A percentile compares a stretch with the other conserved stretches of the same genome.
These are phyloP conservation scores for Trichoderma citrinoviride DNA, from an alignment of 2,329 filamentous ascomycete genomes.

Conservation along the genomic window DNA sequence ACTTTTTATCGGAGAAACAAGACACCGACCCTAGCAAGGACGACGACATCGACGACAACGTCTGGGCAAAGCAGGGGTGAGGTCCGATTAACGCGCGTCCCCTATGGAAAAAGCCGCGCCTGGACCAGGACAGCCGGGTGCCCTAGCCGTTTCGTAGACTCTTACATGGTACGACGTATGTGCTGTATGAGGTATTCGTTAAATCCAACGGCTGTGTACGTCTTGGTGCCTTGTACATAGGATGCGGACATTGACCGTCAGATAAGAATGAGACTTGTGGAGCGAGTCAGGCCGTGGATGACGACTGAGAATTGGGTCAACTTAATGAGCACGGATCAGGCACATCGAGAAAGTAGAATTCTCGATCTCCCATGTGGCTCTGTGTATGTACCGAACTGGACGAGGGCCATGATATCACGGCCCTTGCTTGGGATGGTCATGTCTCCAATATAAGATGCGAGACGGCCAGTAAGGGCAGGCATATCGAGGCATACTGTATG, in stretches of 20 bases:
- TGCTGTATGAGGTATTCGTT: neutral
- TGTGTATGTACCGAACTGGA: neutral
- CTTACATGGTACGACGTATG: neutral
- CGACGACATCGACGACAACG: neutral
- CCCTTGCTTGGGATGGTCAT: neutral
- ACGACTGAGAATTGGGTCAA: neutral
- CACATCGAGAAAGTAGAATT: neutral
- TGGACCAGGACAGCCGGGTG: neutral
- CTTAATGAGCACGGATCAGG: neutral
- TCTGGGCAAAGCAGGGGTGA: conserved; percentile 8
- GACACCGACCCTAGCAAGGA: conserved; percentile 3
- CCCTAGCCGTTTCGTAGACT: conserved; percentile 7
- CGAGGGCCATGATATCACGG: neutral
- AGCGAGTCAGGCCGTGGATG: neutral
- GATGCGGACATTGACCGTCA: neutral
- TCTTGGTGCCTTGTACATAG: neutral
- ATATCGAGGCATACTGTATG: neutral
- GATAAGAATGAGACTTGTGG: neutral
- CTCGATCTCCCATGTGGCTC: neutral
- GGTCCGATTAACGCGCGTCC: conserved; percentile 19
- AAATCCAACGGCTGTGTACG: neutral
- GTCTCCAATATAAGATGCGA: neutral
- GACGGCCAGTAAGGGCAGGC: neutral
- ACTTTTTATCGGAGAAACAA: neutral
- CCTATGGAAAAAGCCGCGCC: neutral